phyloP scores from a whole-genome alignment of 2,329 filamentous ascomycete genomes.

The Byssochlamys sp. region DNA sequence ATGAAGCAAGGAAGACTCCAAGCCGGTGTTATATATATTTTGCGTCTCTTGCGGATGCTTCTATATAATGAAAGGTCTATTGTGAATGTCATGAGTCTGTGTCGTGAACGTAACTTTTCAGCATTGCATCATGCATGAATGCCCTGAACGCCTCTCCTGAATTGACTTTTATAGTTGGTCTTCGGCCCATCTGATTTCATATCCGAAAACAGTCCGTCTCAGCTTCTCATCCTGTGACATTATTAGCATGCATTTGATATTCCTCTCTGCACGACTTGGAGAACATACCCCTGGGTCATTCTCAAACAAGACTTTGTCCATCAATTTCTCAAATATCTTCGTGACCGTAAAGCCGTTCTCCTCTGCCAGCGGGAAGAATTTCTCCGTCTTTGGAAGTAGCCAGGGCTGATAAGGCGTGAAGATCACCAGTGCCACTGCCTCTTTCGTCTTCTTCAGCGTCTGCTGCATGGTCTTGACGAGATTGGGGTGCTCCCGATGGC shows the following conservation, averaged over 20 bases:
- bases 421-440: conserved; percentile 68
- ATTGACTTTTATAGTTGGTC: conserved; percentile 16
- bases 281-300: conserved; percentile 63
- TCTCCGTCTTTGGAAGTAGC: conserved; percentile 73
- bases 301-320: conserved; percentile 83
- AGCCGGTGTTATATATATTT: no score
- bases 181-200: conserved; percentile 56
- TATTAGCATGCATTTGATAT: conserved; percentile 3
- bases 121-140: neutral
- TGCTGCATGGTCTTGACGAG: conserved; percentile 61
- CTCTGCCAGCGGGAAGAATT: conserved; percentile 71
- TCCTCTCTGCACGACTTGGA: neutral
- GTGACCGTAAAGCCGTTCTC: conserved; percentile 64
- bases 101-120: neutral
- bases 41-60: neutral
- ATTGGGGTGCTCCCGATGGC: conserved; percentile 75
- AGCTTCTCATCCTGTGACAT: conserved; percentile 58
- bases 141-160: neutral
- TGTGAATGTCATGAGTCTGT: neutral
- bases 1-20: no score
- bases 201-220: conserved; percentile 73
- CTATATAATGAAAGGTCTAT: neutral
- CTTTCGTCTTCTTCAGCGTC: conserved; percentile 50
- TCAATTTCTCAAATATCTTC: conserved; percentile 68
- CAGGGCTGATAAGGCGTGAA: conserved; percentile 92